phyloP scores from a whole-genome alignment of 139 green algal species.

The Chlamydomonas urium region DNA sequence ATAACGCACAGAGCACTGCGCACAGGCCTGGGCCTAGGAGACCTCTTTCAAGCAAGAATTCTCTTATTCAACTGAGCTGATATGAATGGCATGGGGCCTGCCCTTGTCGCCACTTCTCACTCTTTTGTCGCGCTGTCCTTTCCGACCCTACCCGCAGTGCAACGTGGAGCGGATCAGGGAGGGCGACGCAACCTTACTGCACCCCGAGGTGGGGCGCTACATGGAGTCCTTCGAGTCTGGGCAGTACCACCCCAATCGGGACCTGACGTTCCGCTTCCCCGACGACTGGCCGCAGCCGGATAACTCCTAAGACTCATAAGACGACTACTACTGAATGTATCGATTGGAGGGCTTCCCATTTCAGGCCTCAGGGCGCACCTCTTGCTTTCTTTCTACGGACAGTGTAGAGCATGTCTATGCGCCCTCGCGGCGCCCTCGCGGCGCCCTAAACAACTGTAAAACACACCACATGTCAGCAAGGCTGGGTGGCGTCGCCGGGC shows the following conservation, averaged over 20 bases:
- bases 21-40: background rate
- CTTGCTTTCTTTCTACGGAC: too few relatives aligned
- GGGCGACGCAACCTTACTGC: background rate
- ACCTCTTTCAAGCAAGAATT: background rate
- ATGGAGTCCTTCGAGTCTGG: background rate
- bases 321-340: too few relatives aligned
- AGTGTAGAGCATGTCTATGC: too few relatives aligned
- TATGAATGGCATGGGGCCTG: background rate
- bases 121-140: background rate
- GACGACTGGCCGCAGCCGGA: too few relatives aligned
- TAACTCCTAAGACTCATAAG: too few relatives aligned
- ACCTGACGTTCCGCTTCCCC: too few relatives aligned
- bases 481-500: too few relatives aligned
- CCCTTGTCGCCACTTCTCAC: background rate
- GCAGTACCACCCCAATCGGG: background rate
- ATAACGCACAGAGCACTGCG: background rate
- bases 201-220: slow-evolving; percentile 2
- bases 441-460: too few relatives aligned
- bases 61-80: background rate
- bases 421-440: too few relatives aligned
- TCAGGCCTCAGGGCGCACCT: too few relatives aligned
- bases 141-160: slow-evolving; percentile 1
- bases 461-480: too few relatives aligned
- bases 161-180: background rate
- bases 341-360: too few relatives aligned